phyloP scores from a whole-genome alignment of 176 grass and related monocot species.

The Triticum monococcum region DNA sequence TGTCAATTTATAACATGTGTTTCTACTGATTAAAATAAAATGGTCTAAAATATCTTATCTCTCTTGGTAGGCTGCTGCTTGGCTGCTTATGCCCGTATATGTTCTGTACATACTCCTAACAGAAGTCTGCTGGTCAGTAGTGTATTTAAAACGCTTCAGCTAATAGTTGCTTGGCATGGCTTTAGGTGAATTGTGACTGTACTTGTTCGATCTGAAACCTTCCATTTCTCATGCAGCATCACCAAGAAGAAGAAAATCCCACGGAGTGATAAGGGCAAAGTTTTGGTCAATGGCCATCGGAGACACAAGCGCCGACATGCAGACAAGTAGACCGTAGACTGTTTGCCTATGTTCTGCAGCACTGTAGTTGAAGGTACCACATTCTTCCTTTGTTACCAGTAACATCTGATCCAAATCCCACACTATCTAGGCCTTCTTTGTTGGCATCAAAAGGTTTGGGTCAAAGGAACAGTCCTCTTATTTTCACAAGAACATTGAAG shows the following conservation, averaged over 20 bases:
- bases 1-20: constrained; percentile 19
- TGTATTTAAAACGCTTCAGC: constrained; percentile 22
- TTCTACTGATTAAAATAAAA: constrained; percentile 25
- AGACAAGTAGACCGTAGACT: constrained; percentile 48
- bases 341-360: constrained; percentile 1
- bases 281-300: constrained; percentile 32
- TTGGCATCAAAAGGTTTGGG: background rate
- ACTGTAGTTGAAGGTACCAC: constrained; percentile 34
- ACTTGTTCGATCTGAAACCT: constrained; percentile 25
- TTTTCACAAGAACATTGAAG: background rate
- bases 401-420: background rate
- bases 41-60: constrained; percentile 15
- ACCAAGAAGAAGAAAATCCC: constrained; percentile 58
- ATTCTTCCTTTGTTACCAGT: background rate
- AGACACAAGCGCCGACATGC: constrained; percentile 70
- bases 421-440: background rate
- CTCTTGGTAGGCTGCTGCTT: constrained; percentile 66
- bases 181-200: background rate
- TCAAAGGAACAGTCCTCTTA: background rate
- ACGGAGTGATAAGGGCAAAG: constrained; percentile 42
- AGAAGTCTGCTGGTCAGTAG: constrained; percentile 63
- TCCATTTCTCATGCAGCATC: constrained; percentile 40
- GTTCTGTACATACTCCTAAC: constrained; percentile 56
- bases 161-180: constrained; percentile 15
- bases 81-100: constrained; percentile 62